Conservation (phyloP, 257 asterid genomes). For the Petunia secreta region DNA sequence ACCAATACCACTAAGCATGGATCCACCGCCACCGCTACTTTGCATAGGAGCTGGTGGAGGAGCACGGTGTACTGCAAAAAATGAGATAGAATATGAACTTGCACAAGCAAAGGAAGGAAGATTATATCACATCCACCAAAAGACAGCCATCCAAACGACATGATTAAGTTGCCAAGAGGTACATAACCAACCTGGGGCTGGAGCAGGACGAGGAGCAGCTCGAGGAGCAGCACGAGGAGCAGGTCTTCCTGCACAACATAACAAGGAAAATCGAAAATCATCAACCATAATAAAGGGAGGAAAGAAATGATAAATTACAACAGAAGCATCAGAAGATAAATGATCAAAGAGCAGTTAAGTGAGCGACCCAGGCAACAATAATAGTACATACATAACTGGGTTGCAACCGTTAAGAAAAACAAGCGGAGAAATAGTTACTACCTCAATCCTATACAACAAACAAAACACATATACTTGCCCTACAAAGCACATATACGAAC, state of each 20-base stretch:
- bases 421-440: no score
- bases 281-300: not conserved
- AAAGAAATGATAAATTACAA: no score
- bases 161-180: not conserved
- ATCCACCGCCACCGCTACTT: conserved; percentile 72
- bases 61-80: conserved; percentile 23
- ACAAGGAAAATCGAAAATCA: conserved; percentile 6
- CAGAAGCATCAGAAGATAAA: no score
- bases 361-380: no score
- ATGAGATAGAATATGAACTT: not conserved
- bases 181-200: conserved; percentile 19
- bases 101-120: not conserved
- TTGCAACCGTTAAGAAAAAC: no score
- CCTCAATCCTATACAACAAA: not conserved
- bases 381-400: no score
- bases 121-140: not conserved
- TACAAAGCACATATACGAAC: no score
- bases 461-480: no score
- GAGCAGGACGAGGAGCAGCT: conserved; percentile 24
- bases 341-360: no score
- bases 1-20: conserved; percentile 46
- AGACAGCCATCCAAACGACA: not conserved
- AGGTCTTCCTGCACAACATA: conserved; percentile 65
- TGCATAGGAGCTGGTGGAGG: conserved; percentile 85
- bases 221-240: conserved; percentile 83